phyloP scores from a whole-genome alignment of 257 asterid genomes.

The Solanum raphanifolium region DNA sequence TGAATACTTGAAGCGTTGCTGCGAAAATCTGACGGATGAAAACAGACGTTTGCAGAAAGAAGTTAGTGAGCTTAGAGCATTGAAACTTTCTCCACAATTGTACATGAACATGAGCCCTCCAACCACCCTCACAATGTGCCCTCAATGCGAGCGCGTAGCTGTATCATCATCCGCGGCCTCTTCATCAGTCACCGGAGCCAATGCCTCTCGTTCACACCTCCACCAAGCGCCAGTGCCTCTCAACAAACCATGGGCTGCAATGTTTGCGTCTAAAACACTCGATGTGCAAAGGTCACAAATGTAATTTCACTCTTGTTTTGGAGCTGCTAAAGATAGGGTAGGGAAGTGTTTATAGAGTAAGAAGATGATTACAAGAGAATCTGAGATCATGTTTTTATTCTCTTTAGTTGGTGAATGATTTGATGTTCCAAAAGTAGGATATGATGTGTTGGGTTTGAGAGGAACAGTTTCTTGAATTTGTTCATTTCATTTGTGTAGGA shows the following conservation, averaged over 20 bases:
- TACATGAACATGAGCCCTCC: conserved; percentile 97
- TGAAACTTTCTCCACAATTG: conserved; percentile 75
- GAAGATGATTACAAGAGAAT: background rate
- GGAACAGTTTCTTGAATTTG: conserved; percentile 7
- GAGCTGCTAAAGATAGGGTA: background rate
- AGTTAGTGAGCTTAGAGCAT: conserved; percentile 69
- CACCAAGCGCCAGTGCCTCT: conserved; percentile 18
- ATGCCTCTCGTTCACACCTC: conserved; percentile 4
- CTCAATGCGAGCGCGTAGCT: conserved; percentile 84
- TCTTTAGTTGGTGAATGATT: conserved; percentile 5
- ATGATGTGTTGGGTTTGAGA: conserved; percentile 16
- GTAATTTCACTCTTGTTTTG: background rate
- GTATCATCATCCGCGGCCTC: conserved; percentile 19
- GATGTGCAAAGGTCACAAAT: conserved; percentile 21
- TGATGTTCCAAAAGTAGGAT: conserved; percentile 2
- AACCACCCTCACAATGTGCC: conserved; percentile 94
- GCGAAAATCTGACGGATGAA: conserved; percentile 80
- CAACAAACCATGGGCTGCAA: conserved; percentile 51
- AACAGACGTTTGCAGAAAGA: conserved; percentile 81
- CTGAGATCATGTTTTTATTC: background rate
- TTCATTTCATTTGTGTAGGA: background rate
- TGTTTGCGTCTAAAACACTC: conserved; percentile 27
- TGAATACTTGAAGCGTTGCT: conserved; percentile 79
- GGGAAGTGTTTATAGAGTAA: conserved; percentile 12
- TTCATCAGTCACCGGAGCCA: conserved; percentile 18